phyloP scores from a whole-genome alignment of 257 asterid genomes.

The Ilex aquifolium region DNA sequence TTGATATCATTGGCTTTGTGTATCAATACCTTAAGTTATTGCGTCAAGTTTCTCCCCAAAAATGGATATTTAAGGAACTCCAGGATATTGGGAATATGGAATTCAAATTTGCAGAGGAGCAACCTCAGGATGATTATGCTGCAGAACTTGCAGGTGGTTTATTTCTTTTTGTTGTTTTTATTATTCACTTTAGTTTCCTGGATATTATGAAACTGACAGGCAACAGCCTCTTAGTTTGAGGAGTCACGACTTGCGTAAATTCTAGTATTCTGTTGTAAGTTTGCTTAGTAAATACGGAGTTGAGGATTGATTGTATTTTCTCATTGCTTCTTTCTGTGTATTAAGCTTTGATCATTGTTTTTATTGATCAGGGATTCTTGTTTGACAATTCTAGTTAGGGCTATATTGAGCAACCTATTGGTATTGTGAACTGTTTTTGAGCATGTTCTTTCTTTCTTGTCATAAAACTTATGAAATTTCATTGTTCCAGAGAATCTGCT shows the following conservation, averaged over 20 bases:
- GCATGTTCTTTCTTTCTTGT: background rate
- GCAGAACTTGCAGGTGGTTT: slow-evolving; percentile 79
- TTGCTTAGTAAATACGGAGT: too few species aligned
- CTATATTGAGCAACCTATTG: background rate
- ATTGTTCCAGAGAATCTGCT: slow-evolving; percentile 68
- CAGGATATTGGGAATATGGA: slow-evolving; percentile 87
- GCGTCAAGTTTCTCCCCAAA: slow-evolving; percentile 71
- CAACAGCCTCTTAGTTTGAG: background rate
- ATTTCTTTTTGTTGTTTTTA: background rate
- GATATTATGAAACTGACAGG: background rate
- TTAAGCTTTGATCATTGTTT: too few species aligned
- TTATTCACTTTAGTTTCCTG: slow-evolving; percentile 3
- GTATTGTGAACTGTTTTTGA: background rate
- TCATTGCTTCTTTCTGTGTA: too few species aligned
- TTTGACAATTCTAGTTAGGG: background rate
- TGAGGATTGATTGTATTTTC: too few species aligned
- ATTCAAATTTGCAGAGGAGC: slow-evolving; percentile 91
- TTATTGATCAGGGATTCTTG: background rate
- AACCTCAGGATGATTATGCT: slow-evolving; percentile 97
- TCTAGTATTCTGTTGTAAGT: background rate
- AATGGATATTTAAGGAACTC: slow-evolving; percentile 96
- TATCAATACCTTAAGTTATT: slow-evolving; percentile 90
- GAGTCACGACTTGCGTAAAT: background rate
- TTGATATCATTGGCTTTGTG: slow-evolving; percentile 67
- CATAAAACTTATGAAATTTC: background rate